Evolutionary conservation across 345 rosid genomes (phyloP).

Genomic region (Camelina sativa): DNA sequence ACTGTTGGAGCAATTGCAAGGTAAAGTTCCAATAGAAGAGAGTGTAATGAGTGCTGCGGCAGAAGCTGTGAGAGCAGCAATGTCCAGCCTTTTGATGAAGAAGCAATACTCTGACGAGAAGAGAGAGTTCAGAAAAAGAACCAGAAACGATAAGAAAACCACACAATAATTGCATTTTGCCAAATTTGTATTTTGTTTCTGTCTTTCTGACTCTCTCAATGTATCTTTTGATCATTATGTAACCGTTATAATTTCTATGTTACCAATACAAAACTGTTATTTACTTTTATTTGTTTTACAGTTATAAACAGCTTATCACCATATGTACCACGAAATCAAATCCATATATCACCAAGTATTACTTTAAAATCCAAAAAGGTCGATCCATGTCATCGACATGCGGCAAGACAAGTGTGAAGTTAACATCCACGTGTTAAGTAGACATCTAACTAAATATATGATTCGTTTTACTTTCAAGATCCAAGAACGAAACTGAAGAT

Average conservation of each 20-base stretch:
- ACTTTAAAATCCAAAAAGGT: not conserved
- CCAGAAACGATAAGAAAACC: conserved; percentile 77
- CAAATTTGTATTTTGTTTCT: not conserved
- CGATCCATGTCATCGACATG: conserved; percentile 12
- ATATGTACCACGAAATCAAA: no score
- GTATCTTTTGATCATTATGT: conserved; percentile 1
- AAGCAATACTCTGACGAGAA: conserved; percentile 78
- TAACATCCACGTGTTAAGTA: conserved; percentile 23
- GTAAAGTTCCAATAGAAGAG: conserved; percentile 60
- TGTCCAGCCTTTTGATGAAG: conserved; percentile 79
- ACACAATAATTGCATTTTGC: conserved; percentile 43
- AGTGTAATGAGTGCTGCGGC: conserved; percentile 69
- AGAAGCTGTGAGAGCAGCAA: conserved; percentile 76
- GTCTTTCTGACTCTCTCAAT: not conserved
- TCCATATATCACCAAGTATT: no score
- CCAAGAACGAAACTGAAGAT: not conserved
- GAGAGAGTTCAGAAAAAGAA: conserved; percentile 84
- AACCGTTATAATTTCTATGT: not conserved
- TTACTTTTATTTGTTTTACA: not conserved
- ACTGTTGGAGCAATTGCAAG: conserved; percentile 70
- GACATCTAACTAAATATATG: conserved; percentile 10
- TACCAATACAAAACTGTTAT: not conserved
- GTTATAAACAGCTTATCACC: no score
- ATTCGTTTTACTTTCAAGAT: conserved; percentile 22
- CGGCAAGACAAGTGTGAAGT: not conserved